Evolutionary conservation across 176 grass and related monocot species (phyloP).

Genomic region (Cenchrus fungigraminus): DNA sequence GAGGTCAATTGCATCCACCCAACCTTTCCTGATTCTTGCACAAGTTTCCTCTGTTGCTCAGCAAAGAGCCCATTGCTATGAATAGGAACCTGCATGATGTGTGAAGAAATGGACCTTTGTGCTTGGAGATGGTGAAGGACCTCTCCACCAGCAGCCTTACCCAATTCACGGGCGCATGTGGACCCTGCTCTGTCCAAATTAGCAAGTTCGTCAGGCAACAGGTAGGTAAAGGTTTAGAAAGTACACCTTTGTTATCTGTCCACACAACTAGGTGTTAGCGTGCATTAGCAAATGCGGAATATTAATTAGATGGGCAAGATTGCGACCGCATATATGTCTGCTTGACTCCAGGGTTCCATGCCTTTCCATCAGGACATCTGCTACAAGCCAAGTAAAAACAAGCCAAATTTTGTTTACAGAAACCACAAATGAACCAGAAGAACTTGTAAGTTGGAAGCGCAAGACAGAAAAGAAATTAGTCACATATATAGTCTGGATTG

Average conservation of each 20-base stretch:
- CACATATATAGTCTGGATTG: neutral
- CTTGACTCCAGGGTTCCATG: neutral
- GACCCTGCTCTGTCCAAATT: conserved; percentile 19
- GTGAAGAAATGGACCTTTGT: conserved; percentile 32
- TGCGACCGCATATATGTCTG: neutral
- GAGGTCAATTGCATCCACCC: conserved; percentile 39
- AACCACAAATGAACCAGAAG: neutral
- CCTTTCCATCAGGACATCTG: neutral
- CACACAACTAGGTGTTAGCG: neutral
- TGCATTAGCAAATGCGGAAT: neutral
- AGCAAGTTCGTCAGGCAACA: conserved; percentile 10
- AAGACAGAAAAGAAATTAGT: neutral
- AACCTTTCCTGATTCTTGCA: conserved; percentile 38
- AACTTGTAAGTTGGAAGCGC: neutral
- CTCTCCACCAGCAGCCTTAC: conserved; percentile 25
- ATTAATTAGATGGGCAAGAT: neutral
- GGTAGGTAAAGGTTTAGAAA: neutral
- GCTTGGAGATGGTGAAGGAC: conserved; percentile 30
- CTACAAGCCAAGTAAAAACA: neutral
- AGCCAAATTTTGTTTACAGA: neutral
- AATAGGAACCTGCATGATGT: conserved; percentile 39
- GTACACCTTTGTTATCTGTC: neutral
- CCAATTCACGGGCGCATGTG: conserved; percentile 43
- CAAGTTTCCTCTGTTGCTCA: conserved; percentile 14
- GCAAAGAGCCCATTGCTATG: conserved; percentile 36